Base-by-base conservation (phyloP, 331 rosid species). In the Pyrus hybrid region DNA sequence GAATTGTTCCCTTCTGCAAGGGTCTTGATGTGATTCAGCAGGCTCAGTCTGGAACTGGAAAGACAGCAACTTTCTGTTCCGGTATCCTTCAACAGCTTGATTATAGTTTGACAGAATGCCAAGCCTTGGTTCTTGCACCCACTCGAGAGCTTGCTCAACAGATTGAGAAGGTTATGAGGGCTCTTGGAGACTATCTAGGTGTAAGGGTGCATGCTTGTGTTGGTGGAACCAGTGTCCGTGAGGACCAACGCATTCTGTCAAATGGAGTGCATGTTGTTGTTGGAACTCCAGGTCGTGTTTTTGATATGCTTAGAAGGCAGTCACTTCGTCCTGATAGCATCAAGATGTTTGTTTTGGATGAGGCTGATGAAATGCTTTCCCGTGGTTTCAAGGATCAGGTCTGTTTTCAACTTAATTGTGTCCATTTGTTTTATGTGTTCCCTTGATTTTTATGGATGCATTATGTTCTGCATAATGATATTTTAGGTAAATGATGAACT, bases 161-260 rank as follows among this genome's bases (percentile, higher is more conserved):
- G 83, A 91, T 91, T 79, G 96, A 91, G 89, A 91, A 91, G 86
- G 96, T 91, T 68, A 91, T 91, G 93, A 88, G 96, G 37, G 96
- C 96, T 3, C 96, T 91, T 68, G 96, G 93, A 67, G 96, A 91
- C 71, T 91, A 88, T 72, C 92, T 88, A 12, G 91, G 96, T 77
- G 92, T 91, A 22, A 91, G 77, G 82, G 93, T 91, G 21, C 96
- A 91, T 84, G 93, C 93, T 3, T 91, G 96, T 84, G 96, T 91
- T 66, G 93, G 96, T 79, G 96, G 93, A 61, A 91, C 93, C 23
- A 88, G 86, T 79, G 91, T 90, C 58, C 93, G 93, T 53, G 93
- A 90, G 62, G 96, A 90, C 77, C 93, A 90, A 47, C 93, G 96
- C 8, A 90, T 88, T 64, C 81, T 90, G 54, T 78, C 91, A 0